Conservation (phyloP, 106 monocot genomes). For the Dioscorea zingiberensis region DNA sequence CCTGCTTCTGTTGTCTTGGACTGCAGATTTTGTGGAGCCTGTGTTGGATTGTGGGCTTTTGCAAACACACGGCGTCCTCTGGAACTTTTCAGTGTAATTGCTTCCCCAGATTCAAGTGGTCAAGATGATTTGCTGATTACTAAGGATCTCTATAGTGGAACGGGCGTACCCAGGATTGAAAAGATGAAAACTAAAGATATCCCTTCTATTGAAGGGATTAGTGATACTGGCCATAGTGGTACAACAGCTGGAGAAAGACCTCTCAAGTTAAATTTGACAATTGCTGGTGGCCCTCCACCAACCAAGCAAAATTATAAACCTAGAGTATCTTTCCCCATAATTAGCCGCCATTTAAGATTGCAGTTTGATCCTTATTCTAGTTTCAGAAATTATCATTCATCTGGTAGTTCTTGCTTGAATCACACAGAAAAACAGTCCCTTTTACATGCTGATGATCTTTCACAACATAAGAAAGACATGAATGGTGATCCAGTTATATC, state of each 20-base stretch:
- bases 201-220: conserved; percentile 1
- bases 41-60: conserved; percentile 88
- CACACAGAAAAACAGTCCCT: conserved; percentile 1
- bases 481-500: conserved; percentile 5
- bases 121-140: conserved; percentile 13
- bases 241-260: conserved; percentile 6
- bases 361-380: conserved; percentile 22
- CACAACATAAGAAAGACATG: conserved; percentile 7
- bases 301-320: conserved; percentile 73
- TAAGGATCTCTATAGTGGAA: conserved; percentile 1
- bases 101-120: conserved; percentile 24
- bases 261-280: conserved; percentile 51
- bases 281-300: conserved; percentile 85
- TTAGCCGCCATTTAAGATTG: conserved; percentile 74
- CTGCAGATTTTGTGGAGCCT: conserved; percentile 81
- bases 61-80: conserved; percentile 46
- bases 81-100: conserved; percentile 52
- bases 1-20: conserved; percentile 72
- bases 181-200: conserved; percentile 4
- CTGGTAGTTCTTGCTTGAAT: conserved; percentile 2
- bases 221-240: conserved; percentile 4
- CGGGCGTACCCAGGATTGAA: conserved; percentile 10
- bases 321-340: conserved; percentile 72
- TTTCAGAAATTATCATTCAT: neutral
- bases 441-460: conserved; percentile 4